Evolutionary conservation across 192 early-diverging fungal genomes (phyloP).

Genomic region (Coemansia sp.): DNA sequence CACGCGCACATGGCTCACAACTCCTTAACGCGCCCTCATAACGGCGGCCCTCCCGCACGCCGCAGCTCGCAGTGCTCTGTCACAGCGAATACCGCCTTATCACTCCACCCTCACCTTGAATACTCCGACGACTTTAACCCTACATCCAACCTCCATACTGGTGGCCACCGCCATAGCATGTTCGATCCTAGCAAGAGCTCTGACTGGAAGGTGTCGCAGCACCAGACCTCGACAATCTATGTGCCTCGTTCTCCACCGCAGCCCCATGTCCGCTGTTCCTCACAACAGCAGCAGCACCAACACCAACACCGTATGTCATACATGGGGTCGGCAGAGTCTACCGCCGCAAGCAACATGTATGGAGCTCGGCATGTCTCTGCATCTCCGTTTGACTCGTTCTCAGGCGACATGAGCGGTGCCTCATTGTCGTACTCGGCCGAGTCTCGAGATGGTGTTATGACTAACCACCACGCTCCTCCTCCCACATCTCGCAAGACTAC

Average conservation of each 20-base stretch:
- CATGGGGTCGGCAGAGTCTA: conserved; percentile 2
- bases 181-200: conserved; percentile 1
- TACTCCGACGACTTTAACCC: not conserved
- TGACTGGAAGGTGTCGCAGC: not conserved
- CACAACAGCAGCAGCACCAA: not conserved
- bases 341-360: conserved; percentile 1
- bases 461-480: not conserved
- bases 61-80: conserved; percentile 46
- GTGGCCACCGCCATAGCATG: conserved; percentile 7
- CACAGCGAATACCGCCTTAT: conserved; percentile 9
- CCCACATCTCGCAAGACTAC: not conserved
- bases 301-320: conserved; percentile 6
- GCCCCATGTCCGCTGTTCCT: not conserved
- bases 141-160: not conserved
- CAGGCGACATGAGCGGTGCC: conserved; percentile 14
- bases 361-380: not conserved
- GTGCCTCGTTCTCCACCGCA: conserved; percentile 8
- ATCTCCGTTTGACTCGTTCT: conserved; percentile 27
- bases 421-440: conserved; percentile 24
- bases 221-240: conserved; percentile 5
- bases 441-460: conserved; percentile 1
- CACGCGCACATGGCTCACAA: not conserved
- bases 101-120: conserved; percentile 9
- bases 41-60: conserved; percentile 12
- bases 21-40: not conserved